Base-by-base conservation (phyloP, 2,329 filamentous ascomycete genomes). In the Laburnicola sp. region DNA sequence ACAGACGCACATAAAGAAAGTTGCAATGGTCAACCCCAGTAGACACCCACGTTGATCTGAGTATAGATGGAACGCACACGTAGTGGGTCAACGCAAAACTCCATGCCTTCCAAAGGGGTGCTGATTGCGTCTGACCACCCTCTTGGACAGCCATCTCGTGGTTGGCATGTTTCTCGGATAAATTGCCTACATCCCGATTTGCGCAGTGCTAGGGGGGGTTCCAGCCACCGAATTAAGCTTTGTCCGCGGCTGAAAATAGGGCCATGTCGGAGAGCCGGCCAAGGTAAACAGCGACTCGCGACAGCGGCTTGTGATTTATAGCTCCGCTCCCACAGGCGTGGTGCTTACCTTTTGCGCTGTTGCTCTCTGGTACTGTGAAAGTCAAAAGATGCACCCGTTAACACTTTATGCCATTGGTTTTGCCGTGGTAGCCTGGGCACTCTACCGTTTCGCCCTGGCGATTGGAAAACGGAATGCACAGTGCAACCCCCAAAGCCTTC, bases 341-440 rank as follows among this genome's bases (percentile, higher is more conserved):
- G 44, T 30, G 45, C 34, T 16, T 38, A 28, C 30, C 22, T 50
- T 31, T 43, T 31, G 22, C 25, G 44, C 22, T 10, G 36, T 36
- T 32, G 21, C 35, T 26, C 22, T 36, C 21, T 44, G 27, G 22
- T 26, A 21, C 31, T 39, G 23, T 27, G n/a, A 11, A 32, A 32
- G 31, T 28, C n/a, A 11, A 56, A 58, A 16, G 16, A 71, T 78
- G 76, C 75, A 78, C 66, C 56, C 71, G 32, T 49, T 76, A 34
- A 76, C 75, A 21, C 56, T 73, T 27, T 64, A 71, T 37, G 68
- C 68, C 9, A 58, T 69, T 7, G 68, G 66, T 25, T 50, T 76
- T 10, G 73, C 73, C 36, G 56, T 73, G 3, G 49, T 74, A 35
- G 70, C 69, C 51, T 75, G 76, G 52, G 65, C 68, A 25, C 26